Evolutionary conservation across 2,329 filamentous ascomycete species (phyloP).

Genomic region (Aspergillus jensenii): DNA sequence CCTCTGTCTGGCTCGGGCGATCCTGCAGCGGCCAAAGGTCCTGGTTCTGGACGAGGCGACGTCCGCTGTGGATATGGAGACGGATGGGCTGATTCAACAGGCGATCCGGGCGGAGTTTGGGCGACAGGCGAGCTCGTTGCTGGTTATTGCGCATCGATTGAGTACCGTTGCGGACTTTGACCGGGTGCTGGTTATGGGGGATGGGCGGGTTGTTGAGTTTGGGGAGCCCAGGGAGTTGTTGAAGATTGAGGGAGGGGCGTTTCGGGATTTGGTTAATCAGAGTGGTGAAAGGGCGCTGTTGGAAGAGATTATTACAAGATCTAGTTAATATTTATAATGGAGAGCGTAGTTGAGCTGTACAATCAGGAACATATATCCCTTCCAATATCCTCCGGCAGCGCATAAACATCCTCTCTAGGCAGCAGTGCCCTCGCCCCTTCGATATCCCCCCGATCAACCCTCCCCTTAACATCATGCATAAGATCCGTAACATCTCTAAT

Average conservation of each 20-base stretch:
- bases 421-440: too few relatives aligned
- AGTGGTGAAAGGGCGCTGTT: background rate
- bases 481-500: too few relatives aligned
- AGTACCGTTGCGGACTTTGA: slow-evolving; percentile 10
- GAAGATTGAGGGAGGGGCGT: background rate
- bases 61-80: slow-evolving; percentile 3
- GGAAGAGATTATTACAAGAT: background rate
- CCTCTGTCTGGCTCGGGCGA: slow-evolving; percentile 5
- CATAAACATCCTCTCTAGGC: too few relatives aligned
- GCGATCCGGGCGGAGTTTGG: background rate
- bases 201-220: slow-evolving; percentile 3
- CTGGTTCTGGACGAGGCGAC: slow-evolving; percentile 12
- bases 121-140: background rate
- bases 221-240: background rate
- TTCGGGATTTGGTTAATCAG: background rate
- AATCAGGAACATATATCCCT: too few relatives aligned
- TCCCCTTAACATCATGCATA: too few relatives aligned
- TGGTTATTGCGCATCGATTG: slow-evolving; percentile 12
- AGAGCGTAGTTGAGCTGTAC: too few relatives aligned
- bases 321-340: too few relatives aligned
- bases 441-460: too few relatives aligned
- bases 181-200: slow-evolving; percentile 5
- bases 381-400: too few relatives aligned
- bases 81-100: slow-evolving; percentile 4
- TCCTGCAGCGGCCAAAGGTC: background rate